Percentiles rank a stretch among this genome's conserved stretches.
Conservation (phyloP, 352 stramenopile species). For the Pythium aristosporum region DNA sequence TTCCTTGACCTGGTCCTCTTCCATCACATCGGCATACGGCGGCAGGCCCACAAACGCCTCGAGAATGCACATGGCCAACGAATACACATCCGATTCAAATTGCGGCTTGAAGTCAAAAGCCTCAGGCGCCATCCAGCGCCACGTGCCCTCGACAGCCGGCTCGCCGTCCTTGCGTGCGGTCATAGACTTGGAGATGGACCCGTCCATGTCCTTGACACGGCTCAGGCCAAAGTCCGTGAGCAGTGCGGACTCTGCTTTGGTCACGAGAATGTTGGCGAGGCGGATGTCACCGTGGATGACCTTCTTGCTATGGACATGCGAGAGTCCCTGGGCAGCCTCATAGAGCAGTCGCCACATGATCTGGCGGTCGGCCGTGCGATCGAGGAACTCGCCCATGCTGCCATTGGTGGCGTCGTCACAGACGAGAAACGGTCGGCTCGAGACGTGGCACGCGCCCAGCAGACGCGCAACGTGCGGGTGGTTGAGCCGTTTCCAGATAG, state of each 20-base stretch:
- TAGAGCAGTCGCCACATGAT: not conserved
- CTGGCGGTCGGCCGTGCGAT: too few relatives aligned
- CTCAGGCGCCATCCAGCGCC: not conserved
- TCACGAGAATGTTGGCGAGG: not conserved
- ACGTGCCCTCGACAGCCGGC: not conserved
- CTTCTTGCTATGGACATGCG: not conserved
- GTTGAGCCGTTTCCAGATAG: too few relatives aligned
- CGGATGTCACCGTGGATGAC: not conserved
- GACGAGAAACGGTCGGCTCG: too few relatives aligned
- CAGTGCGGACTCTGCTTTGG: not conserved
- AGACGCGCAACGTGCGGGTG: too few relatives aligned
- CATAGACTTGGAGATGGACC: not conserved
- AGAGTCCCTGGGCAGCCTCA: not conserved
- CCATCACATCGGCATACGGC: not conserved
- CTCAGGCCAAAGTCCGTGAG: not conserved
- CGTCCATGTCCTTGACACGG: too few relatives aligned
- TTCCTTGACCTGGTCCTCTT: not conserved
- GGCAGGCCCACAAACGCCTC: not conserved
- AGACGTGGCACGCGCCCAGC: too few relatives aligned
- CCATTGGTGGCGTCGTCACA: too few relatives aligned
- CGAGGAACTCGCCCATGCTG: too few relatives aligned
- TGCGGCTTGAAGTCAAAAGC: not conserved
- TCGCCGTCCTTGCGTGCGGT: not conserved
- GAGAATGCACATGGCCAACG: not conserved
- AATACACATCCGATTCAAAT: not conserved